Evolutionary conservation across 2,329 filamentous ascomycete species (phyloP).

Genomic region (Bimuria novae-zelandiae): DNA sequence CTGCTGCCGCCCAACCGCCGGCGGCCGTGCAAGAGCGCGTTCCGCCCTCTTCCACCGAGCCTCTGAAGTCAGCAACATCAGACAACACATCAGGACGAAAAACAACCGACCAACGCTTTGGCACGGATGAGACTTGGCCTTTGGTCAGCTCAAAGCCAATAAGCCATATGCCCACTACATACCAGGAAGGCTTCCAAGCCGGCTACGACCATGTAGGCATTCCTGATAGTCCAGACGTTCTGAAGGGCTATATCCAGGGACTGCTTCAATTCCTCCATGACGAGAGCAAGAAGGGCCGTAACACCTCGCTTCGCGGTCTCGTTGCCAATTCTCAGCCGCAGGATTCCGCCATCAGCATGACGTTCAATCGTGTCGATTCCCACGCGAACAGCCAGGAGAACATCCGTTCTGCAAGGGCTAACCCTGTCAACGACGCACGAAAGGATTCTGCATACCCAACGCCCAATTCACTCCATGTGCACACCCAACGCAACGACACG

Average conservation of each 20-base stretch:
- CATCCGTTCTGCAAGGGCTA: slow-evolving; percentile 20
- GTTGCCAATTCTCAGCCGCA: slow-evolving; percentile 29
- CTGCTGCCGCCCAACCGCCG: slow-evolving; percentile 10
- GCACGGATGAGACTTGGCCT: slow-evolving; percentile 29
- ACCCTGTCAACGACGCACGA: slow-evolving; percentile 12
- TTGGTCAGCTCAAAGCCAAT: slow-evolving; percentile 24
- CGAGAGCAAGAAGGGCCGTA: slow-evolving; percentile 26
- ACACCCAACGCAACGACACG: slow-evolving; percentile 21
- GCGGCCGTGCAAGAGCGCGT: slow-evolving; percentile 11
- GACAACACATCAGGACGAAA: slow-evolving; percentile 17
- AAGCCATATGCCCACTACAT: slow-evolving; percentile 36
- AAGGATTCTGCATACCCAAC: slow-evolving; percentile 21
- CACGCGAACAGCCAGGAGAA: slow-evolving; percentile 31
- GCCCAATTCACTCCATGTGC: slow-evolving; percentile 15
- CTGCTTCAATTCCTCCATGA: slow-evolving; percentile 36
- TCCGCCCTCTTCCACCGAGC: slow-evolving; percentile 8
- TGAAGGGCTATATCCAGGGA: slow-evolving; percentile 42
- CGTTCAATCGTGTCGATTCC: slow-evolving; percentile 24
- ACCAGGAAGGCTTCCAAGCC: slow-evolving; percentile 46
- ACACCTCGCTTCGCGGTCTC: slow-evolving; percentile 32
- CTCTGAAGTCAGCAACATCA: slow-evolving; percentile 16
- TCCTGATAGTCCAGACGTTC: slow-evolving; percentile 36
- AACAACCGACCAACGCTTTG: slow-evolving; percentile 22
- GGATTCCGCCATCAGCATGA: slow-evolving; percentile 37
- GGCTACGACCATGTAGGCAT: slow-evolving; percentile 43